Percentiles rank a stretch among this genome's conserved stretches.
phyloP scores from a whole-genome alignment of 805 yeast genomes.

The Zygosaccharomyces rouxii region DNA sequence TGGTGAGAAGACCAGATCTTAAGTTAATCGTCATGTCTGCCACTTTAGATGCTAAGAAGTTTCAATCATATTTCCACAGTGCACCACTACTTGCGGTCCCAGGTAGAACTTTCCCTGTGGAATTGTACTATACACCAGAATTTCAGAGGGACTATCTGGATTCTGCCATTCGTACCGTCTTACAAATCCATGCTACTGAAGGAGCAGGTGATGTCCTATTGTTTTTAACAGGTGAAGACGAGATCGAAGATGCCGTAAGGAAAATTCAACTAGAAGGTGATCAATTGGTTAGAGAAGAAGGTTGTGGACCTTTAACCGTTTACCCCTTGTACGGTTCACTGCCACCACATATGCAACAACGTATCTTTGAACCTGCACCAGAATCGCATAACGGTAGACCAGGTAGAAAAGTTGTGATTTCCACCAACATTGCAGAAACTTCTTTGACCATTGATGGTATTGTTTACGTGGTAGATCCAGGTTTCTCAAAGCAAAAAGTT shows the following conservation, averaged over 20 bases:
- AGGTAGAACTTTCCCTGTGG: conserved; percentile 97
- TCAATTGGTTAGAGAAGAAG: conserved; percentile 80
- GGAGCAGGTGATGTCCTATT: conserved; percentile 85
- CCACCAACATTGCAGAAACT: conserved; percentile 97
- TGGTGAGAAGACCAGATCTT: conserved; percentile 75
- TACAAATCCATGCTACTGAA: conserved; percentile 96
- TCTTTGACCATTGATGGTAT: conserved; percentile 96
- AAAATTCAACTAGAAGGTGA: conserved; percentile 86
- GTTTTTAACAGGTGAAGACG: conserved; percentile 95
- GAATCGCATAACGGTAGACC: conserved; percentile 73
- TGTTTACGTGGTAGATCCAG: conserved; percentile 96
- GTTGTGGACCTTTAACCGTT: conserved; percentile 82
- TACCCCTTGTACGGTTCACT: conserved; percentile 95
- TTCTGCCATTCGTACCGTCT: conserved; percentile 90
- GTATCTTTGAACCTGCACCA: conserved; percentile 87
- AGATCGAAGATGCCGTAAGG: conserved; percentile 94
- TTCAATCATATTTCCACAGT: conserved; percentile 80
- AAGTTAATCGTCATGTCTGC: conserved; percentile 96
- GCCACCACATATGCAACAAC: conserved; percentile 94
- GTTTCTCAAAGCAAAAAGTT: conserved; percentile 93
- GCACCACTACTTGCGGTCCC: conserved; percentile 96
- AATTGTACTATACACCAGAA: conserved; percentile 94
- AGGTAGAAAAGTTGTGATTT: conserved; percentile 89
- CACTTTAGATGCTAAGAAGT: conserved; percentile 94
- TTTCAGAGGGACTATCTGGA: conserved; percentile 92